Evolutionary conservation across 306 rosid species (phyloP), one percentile per base, ranked within the genome.

Genomic region (Neltuma alba): DNA sequence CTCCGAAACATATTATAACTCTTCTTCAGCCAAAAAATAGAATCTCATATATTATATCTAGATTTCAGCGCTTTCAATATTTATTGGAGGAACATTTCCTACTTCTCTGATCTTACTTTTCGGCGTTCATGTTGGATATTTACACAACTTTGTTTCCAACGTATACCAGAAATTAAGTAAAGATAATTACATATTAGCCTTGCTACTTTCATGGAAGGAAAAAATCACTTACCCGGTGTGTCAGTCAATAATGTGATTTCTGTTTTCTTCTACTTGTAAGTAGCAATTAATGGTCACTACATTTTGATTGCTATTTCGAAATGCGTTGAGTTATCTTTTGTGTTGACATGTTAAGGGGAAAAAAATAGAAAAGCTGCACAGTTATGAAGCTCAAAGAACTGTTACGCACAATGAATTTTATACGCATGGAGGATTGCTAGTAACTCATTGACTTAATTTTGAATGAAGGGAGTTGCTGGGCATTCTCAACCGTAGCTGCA

Each of bases 391-490:
- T 61, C 65, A n/a, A 28, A 70, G 14, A 69, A 61, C 6, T 9
- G 1, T 70, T n/a, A 12, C 2, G 18, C 34, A 21, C 42, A 0
- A 9, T 25, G 21, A 38, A 62, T 18, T 15, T 76, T 54, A 9
- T 20, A 27, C 37, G 52, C n/a, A 12, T 14, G 13, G 61, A 31
- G 16, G 25, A 64, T 76, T 54, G 10, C 25, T 62, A 25, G 1
- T 83, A 25, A 79, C 76, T 8, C 1, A 40, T 33, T 40, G 30
- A 63, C 21, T 76, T n/a, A 23, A 16, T 60, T 36, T 4, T 38
- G n/a, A 6, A 76, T 88, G 87, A 67, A 96, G 99, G 99, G 98
- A 96, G 99, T 84, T 96, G 99, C 91, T 96, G 99, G 99, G 98
- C 99, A 65, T 96, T 96, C 90, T 90, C 99, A 41, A 84, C 98